These are phyloP conservation scores for Fusarium clavum DNA, from an alignment of 2,329 filamentous ascomycete genomes.

Conservation along the genomic window DNA sequence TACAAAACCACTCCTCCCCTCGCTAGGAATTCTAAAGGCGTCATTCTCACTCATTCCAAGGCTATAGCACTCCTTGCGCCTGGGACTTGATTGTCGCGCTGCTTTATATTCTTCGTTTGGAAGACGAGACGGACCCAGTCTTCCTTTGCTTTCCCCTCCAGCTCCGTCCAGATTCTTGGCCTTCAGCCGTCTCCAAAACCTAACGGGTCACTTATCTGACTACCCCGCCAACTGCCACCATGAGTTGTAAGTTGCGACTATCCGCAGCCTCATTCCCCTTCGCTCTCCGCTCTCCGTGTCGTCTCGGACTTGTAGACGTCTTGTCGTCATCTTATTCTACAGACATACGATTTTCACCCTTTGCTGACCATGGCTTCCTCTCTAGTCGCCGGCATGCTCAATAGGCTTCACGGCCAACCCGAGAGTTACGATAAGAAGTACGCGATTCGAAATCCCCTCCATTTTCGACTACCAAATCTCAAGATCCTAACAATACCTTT, in stretches of 20 bases:
- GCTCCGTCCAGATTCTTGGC: background rate
- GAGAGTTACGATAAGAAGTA: constrained; percentile 99
- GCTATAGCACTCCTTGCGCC: constrained; percentile 13
- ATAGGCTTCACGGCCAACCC: constrained; percentile 95
- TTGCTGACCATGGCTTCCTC: constrained; percentile 42
- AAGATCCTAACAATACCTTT: constrained; percentile 44
- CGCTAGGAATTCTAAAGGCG: constrained; percentile 20
- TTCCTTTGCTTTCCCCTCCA: constrained; percentile 21
- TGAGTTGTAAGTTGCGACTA: constrained; percentile 50
- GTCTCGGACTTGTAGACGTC: background rate
- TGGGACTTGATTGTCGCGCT: constrained; percentile 23
- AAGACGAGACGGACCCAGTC: constrained; percentile 2
- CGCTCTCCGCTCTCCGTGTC: constrained; percentile 34
- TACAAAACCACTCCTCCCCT: constrained; percentile 18
- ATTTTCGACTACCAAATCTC: constrained; percentile 14
- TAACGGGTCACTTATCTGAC: constrained; percentile 18
- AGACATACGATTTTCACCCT: constrained; percentile 3
- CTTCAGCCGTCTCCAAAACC: constrained; percentile 14
- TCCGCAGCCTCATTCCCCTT: constrained; percentile 40
- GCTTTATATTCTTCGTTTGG: background rate
- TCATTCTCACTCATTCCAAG: constrained; percentile 9
- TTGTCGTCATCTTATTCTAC: background rate
- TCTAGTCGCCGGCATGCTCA: constrained; percentile 88
- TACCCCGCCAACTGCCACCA: constrained; percentile 47
- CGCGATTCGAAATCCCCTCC: constrained; percentile 46